phyloP scores from a whole-genome alignment of 202 grass and related monocot genomes.

The Elaeis oleifera region DNA sequence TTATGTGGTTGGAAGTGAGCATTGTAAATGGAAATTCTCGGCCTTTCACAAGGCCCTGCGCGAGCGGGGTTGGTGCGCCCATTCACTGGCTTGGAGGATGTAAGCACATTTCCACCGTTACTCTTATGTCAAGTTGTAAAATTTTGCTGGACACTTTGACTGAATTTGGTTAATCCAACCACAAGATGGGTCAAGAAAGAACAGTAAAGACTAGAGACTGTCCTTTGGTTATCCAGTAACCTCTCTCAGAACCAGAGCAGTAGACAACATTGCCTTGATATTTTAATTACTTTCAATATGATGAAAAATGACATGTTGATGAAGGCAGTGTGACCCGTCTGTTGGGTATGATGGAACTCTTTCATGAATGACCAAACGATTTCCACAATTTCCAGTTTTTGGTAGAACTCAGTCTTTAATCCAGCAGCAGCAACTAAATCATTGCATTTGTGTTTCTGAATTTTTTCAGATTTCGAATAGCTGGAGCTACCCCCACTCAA shows the following conservation, averaged over 20 bases:
- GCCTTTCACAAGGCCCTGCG: constrained; percentile 71
- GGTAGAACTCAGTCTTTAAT: background rate
- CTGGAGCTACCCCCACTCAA: constrained; percentile 89
- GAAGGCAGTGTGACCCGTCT: too few relatives aligned
- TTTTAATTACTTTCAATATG: too few relatives aligned
- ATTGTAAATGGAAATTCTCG: constrained; percentile 89
- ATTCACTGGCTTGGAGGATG: constrained; percentile 91
- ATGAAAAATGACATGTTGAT: too few relatives aligned
- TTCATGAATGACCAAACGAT: background rate
- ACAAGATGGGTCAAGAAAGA: too few relatives aligned
- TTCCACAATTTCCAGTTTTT: constrained; percentile 1
- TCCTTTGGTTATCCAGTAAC: too few relatives aligned
- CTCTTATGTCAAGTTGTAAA: background rate
- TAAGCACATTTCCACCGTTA: constrained; percentile 30
- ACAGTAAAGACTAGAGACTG: too few relatives aligned
- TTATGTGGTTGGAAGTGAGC: constrained; percentile 80
- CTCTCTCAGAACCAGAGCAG: too few relatives aligned
- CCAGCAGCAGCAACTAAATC: background rate
- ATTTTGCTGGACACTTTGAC: background rate
- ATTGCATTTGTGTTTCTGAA: background rate
- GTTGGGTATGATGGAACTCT: too few relatives aligned
- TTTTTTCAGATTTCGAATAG: constrained; percentile 71
- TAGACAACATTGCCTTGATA: too few relatives aligned
- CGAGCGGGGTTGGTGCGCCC: constrained; percentile 59
- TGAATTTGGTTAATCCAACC: too few relatives aligned